A percentile compares a stretch with the other conserved stretches of the same genome.
phyloP scores from a whole-genome alignment of 1,284 basidiomycete species.

The Stygiomarasmius scandens region DNA sequence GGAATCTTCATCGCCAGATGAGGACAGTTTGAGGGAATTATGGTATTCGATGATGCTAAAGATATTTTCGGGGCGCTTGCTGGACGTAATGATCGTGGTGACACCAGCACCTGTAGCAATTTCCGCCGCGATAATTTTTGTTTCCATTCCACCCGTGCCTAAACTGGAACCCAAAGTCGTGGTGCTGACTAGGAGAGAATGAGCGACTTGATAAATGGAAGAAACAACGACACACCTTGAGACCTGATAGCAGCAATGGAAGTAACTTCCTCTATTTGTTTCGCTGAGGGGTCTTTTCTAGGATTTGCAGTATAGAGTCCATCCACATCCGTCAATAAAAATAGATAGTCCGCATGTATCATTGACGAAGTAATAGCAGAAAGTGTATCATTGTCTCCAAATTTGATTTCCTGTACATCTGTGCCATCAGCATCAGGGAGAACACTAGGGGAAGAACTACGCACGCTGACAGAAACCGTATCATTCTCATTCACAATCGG shows the following conservation, averaged over 20 bases:
- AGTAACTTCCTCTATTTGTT: slow-evolving; percentile 79
- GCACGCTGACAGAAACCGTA: slow-evolving; percentile 90
- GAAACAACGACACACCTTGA: slow-evolving; percentile 57
- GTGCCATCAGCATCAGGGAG: too few species aligned
- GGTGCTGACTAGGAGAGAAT: slow-evolving; percentile 71
- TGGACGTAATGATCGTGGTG: slow-evolving; percentile 90
- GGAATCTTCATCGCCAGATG: slow-evolving; percentile 25
- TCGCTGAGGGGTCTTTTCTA: slow-evolving; percentile 83
- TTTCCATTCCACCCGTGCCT: slow-evolving; percentile 99
- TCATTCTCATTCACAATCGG: slow-evolving; percentile 98
- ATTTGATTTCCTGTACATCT: slow-evolving; percentile 96
- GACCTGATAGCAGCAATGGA: slow-evolving; percentile 83
- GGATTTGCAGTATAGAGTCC: slow-evolving; percentile 97
- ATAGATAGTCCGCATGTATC: slow-evolving; percentile 96
- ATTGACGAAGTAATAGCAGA: slow-evolving; percentile 97
- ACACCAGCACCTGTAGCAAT: slow-evolving; percentile 96
- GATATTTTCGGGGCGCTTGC: slow-evolving; percentile 79
- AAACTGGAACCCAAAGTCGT: slow-evolving; percentile 90
- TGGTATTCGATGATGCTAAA: slow-evolving; percentile 83
- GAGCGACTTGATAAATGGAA: background rate
- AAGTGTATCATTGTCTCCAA: slow-evolving; percentile 98
- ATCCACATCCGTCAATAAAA: slow-evolving; percentile 96
- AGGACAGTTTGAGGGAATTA: slow-evolving; percentile 38
- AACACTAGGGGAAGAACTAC: slow-evolving; percentile 33
- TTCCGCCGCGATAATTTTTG: slow-evolving; percentile 97